Base-by-base conservation (phyloP, 305 asterid species). In the Euphrasia arctica region DNA sequence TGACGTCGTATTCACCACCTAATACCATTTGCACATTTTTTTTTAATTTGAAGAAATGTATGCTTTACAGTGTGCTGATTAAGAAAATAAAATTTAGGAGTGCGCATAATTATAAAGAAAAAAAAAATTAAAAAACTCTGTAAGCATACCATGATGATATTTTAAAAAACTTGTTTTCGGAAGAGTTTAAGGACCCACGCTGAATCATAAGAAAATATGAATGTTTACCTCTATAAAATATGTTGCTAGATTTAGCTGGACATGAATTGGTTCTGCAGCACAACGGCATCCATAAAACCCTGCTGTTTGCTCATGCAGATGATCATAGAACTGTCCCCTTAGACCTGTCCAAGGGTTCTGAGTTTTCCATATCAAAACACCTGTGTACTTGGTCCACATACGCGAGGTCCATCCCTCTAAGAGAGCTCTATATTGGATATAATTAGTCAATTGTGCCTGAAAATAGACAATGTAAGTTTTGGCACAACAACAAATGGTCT, bases 331-430 rank as follows among this genome's bases (percentile, higher is more conserved):
- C 75, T 89, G 98, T 55, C 98, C 98, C 68, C 97, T 85, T 39
- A 92, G 81, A 70, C 98, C 98, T 42, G 96, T 87, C 98, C 98
- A 92, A 0, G 98, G 98, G 74, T 92, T 92, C 79, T 89, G 97
- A 27, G 88, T 92, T 79, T 92, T 92, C 98, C 98, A 92, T 58
- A 92, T 92, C 76, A 92, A 67, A 66, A 92, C 93, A 34, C 97
- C 98, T 5, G 98, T 92, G 78, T 87, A 87, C 80, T 85, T 92
- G 78, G 69, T 85, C 98, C 98, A 92, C 98, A 92, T 92, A 2
- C 82, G 95, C 10, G 98, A 89, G 34, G 95, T 87, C 93, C 96
- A 92, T 52, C 98, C 98, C 77, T 92, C 98, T 63, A 92, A 79
- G 43, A 92, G 95, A 83, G 97, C 97, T 85, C 96, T 84, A 67